These are phyloP conservation scores for Schoenoplectus tabernaemontani DNA, from an alignment of 202 grass and related monocot species.

Conservation along the genomic window DNA sequence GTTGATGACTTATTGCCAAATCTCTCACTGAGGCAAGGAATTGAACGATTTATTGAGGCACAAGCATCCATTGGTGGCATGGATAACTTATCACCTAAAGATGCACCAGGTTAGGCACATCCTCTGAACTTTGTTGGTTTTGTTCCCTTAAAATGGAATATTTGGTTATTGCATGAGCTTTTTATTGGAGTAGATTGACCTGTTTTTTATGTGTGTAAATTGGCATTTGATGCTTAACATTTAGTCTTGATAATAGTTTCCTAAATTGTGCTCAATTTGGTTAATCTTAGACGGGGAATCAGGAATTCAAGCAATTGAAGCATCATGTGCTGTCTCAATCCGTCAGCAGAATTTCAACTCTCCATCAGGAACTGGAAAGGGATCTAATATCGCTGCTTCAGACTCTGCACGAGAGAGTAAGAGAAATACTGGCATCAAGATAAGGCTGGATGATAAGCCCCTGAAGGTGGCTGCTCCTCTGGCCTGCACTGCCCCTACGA, in stretches of 20 bases:
- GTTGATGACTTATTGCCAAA: conserved; percentile 42
- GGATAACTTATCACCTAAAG: conserved; percentile 28
- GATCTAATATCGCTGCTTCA: conserved; percentile 13
- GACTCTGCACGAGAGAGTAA: conserved; percentile 5
- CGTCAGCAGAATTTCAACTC: conserved; percentile 20
- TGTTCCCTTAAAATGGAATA: neutral
- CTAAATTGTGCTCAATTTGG: neutral
- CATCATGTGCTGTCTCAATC: conserved; percentile 15
- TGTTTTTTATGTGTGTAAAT: neutral
- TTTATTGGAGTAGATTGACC: neutral
- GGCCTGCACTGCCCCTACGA: neutral
- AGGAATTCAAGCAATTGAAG: conserved; percentile 20
- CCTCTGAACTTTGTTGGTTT: neutral
- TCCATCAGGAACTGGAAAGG: conserved; percentile 18
- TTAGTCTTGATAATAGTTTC: neutral
- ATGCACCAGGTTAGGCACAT: conserved; percentile 32
- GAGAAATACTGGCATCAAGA: conserved; percentile 21
- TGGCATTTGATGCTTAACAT: neutral
- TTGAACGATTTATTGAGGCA: conserved; percentile 42
- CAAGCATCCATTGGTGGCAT: conserved; percentile 26
- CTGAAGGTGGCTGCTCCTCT: neutral
- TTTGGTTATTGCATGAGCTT: neutral
- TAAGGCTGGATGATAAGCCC: conserved; percentile 24
- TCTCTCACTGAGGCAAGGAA: conserved; percentile 47
- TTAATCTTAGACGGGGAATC: conserved; percentile 25